Base-by-base conservation (phyloP, 106 monocot genomes). In the Dendrobium officinale region DNA sequence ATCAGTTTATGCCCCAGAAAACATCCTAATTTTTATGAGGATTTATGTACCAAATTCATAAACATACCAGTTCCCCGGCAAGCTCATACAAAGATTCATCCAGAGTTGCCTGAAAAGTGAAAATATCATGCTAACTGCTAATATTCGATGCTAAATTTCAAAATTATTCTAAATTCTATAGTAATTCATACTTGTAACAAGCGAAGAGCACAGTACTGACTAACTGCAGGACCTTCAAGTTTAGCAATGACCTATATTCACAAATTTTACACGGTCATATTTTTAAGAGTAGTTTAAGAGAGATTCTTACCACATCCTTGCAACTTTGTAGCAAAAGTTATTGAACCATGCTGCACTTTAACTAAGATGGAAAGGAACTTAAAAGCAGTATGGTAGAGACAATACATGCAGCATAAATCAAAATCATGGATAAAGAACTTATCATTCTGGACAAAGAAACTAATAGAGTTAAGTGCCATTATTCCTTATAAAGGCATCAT, bases 191-290 rank as follows among this genome's bases (percentile, higher is more conserved):
- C 99, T 85, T 99, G 99, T 82, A 99, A 86, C 67, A 99, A 89
- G 40, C 99, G 99, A 44, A 99, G 84, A 44, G 99, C 99, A 90
- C 99, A 99, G 80, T 99, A 99, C 67, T 99, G 99, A 80, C 99
- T 95, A 61, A 99, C 99, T 67, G 99, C 91, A 88, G 99, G 95
- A 44, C 99, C 99, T 85, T 99, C 99, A 75, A 99, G 85, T 84
- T 95, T 99, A 78, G 99, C 99, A 90, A 99, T 99, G 42, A 99
- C 95, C 99, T 99, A 81, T 58, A 75, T 67, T 80, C 19, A 9
- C 77, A 82, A 75, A 66, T 72, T 56, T 37, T 24, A 51, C 59
- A 75, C n/a, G 40, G 13, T 51, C 17, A 70, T 70, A 70, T 70
- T 70, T 31, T 68, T 10, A 41, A 42, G 18, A 42, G 41, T 42